These are phyloP conservation scores for Suillus alpinus DNA, from an alignment of 768 basidiomycete species.

Conservation along the genomic window DNA sequence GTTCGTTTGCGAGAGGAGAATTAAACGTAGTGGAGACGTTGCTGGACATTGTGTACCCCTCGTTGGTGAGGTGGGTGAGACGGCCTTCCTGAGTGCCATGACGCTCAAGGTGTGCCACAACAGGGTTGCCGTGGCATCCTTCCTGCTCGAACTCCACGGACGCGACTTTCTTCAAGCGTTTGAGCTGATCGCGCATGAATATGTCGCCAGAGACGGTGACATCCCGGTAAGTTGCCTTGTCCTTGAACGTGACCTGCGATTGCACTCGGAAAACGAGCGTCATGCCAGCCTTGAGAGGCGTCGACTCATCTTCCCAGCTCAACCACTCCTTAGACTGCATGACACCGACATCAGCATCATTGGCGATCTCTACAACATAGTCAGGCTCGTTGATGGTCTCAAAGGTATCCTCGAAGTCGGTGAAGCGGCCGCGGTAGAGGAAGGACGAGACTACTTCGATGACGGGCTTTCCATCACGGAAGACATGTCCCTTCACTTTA, in stretches of 20 bases:
- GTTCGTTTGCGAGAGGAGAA: constrained; percentile 89
- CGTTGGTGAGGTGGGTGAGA: constrained; percentile 73
- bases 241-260: constrained; percentile 87
- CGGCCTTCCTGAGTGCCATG: constrained; percentile 81
- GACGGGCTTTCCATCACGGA: constrained; percentile 73
- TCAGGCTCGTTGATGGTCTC: constrained; percentile 89
- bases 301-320: constrained; percentile 83
- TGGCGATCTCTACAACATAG: constrained; percentile 72
- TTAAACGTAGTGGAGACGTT: constrained; percentile 65
- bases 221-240: constrained; percentile 79
- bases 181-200: constrained; percentile 85
- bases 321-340: constrained; percentile 98
- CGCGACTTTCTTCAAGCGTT: constrained; percentile 85
- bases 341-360: constrained; percentile 83
- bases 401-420: constrained; percentile 94
- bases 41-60: constrained; percentile 81
- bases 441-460: constrained; percentile 95
- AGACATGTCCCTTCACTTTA: constrained; percentile 81
- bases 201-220: constrained; percentile 83
- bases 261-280: constrained; percentile 86
- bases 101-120: constrained; percentile 88
- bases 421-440: constrained; percentile 94
- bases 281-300: constrained; percentile 75
- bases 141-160: constrained; percentile 85
- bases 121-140: constrained; percentile 89